phyloP scores from a whole-genome alignment of 257 asterid species.

The Solanum tacnaense region DNA sequence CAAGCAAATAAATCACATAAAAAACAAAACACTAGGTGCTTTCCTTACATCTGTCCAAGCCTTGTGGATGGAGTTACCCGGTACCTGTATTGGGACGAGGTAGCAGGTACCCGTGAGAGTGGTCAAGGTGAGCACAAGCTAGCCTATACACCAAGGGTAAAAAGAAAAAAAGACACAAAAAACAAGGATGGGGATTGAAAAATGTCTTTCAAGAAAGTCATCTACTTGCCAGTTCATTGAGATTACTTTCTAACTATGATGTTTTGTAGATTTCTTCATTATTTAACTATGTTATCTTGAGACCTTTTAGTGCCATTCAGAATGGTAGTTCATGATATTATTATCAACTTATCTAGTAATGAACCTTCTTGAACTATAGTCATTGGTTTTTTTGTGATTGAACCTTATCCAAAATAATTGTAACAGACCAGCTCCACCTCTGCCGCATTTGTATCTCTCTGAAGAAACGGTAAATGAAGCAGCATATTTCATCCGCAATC shows the following conservation, averaged over 20 bases:
- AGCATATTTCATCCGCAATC: conserved; percentile 28
- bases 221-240: background rate
- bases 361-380: background rate
- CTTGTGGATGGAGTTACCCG: background rate
- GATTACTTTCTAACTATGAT: background rate
- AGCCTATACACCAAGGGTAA: background rate
- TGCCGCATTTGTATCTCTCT: conserved; percentile 65
- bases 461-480: conserved; percentile 54
- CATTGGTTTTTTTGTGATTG: background rate
- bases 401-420: conserved; percentile 2
- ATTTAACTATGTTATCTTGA: background rate
- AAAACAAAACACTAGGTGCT: background rate
- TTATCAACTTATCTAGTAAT: background rate
- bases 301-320: background rate
- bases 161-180: background rate
- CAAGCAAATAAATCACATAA: background rate
- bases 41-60: background rate
- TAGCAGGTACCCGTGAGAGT: background rate
- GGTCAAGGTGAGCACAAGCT: background rate
- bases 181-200: background rate
- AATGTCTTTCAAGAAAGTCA: background rate
- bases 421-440: conserved; percentile 76
- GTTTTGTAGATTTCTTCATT: background rate
- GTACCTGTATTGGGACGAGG: background rate
- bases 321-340: background rate